phyloP scores from a whole-genome alignment of 768 basidiomycete species.

The Kwoniella heveanensis region DNA sequence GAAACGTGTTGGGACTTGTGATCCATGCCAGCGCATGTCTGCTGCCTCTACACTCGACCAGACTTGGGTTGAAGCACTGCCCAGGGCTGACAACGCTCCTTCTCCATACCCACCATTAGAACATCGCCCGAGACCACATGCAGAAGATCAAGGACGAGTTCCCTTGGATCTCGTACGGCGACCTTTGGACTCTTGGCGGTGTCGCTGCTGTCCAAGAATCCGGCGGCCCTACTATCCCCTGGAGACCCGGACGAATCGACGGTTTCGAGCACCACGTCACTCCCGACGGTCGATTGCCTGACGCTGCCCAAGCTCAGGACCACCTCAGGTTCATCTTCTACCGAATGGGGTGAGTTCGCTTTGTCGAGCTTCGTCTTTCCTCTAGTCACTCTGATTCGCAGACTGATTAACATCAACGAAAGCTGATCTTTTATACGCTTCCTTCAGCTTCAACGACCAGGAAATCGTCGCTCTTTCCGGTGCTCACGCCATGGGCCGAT shows the following conservation, averaged over 20 bases:
- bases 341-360: constrained; percentile 70
- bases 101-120: too few species aligned
- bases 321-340: constrained; percentile 88
- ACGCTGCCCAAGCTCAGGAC: constrained; percentile 77
- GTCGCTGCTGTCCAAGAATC: constrained; percentile 88
- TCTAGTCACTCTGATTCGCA: too few species aligned
- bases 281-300: constrained; percentile 59
- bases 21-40: too few species aligned
- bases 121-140: constrained; percentile 77
- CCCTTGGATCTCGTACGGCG: constrained; percentile 93
- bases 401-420: too few species aligned
- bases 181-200: constrained; percentile 94
- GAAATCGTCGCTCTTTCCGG: constrained; percentile 95
- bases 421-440: constrained; percentile 15
- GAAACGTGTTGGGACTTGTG: too few species aligned
- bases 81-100: too few species aligned
- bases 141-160: constrained; percentile 84
- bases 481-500: constrained; percentile 93
- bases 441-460: constrained; percentile 78
- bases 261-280: constrained; percentile 67
- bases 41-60: too few species aligned
- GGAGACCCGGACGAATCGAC: constrained; percentile 91
- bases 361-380: not conserved
- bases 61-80: too few species aligned
- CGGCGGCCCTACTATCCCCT: constrained; percentile 87